These are phyloP conservation scores for Leccinum colubrinum DNA, from an alignment of 1,284 basidiomycete genomes.

Conservation along the genomic window DNA sequence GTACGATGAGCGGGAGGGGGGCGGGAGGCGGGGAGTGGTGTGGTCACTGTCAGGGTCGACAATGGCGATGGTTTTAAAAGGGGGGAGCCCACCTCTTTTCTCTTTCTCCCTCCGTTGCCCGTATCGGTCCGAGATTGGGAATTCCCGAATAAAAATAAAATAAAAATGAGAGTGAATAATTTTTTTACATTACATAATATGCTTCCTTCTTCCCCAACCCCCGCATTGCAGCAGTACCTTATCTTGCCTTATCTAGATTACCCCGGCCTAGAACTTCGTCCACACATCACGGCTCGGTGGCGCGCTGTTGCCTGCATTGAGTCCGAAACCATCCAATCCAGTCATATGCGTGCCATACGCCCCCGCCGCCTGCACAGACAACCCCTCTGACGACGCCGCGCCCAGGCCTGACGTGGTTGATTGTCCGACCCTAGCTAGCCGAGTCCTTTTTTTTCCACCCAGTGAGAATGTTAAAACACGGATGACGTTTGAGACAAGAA, in stretches of 20 bases:
- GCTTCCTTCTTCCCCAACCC: slow-evolving; percentile 9
- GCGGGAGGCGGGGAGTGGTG: background rate
- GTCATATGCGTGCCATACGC: slow-evolving; percentile 4
- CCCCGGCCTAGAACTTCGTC: slow-evolving; percentile 23
- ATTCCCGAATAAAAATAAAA: slow-evolving; percentile 12
- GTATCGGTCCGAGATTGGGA: slow-evolving; percentile 28
- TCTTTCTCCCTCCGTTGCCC: slow-evolving; percentile 17
- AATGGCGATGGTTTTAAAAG: slow-evolving; percentile 15
- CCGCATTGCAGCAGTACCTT: slow-evolving; percentile 23
- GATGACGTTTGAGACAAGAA: slow-evolving; percentile 7
- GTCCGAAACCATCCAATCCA: slow-evolving; percentile 8
- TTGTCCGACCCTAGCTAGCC: slow-evolving; percentile 2
- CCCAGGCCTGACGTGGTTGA: background rate
- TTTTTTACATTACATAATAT: slow-evolving; percentile 17
- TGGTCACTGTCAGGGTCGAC: slow-evolving; percentile 4
- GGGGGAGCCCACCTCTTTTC: slow-evolving; percentile 1
- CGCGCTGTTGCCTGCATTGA: background rate
- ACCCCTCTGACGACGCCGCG: slow-evolving; percentile 4
- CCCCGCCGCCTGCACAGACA: background rate
- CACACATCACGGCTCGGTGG: slow-evolving; percentile 4
- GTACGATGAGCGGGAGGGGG: background rate
- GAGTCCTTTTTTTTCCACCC: slow-evolving; percentile 1
- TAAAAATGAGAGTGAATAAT: background rate
- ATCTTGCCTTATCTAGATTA: slow-evolving; percentile 28
- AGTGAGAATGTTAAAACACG: background rate